Conservation (phyloP, 306 rosid species). For the Lotus japonicus region DNA sequence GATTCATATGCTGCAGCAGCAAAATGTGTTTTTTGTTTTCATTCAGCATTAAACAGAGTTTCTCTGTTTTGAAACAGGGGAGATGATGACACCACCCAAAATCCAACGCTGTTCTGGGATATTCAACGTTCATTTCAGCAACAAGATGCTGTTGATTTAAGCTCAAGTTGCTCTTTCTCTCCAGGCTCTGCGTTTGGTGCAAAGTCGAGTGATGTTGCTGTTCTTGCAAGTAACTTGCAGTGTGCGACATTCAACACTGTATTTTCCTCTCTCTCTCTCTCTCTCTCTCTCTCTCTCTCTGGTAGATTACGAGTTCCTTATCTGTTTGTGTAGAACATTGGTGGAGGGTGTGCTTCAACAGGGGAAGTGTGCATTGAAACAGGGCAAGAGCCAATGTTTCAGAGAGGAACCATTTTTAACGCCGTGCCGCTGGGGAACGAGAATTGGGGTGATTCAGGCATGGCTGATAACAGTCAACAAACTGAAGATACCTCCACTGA, state of each 20-base stretch:
- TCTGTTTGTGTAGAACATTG: slow-evolving; percentile 37
- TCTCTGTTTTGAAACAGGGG: slow-evolving; percentile 57
- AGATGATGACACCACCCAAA: slow-evolving; percentile 39
- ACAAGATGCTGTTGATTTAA: slow-evolving; percentile 73
- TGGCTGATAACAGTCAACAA: slow-evolving; percentile 77
- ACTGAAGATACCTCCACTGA: slow-evolving; percentile 84
- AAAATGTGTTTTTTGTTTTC: background rate
- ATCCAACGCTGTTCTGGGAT: slow-evolving; percentile 54
- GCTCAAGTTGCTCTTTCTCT: slow-evolving; percentile 48
- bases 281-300: background rate
- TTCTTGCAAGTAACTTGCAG: slow-evolving; percentile 45
- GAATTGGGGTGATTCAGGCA: slow-evolving; percentile 53
- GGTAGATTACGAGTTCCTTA: background rate
- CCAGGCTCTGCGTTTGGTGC: slow-evolving; percentile 58
- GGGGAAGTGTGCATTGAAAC: slow-evolving; percentile 40
- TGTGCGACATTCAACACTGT: slow-evolving; percentile 54
- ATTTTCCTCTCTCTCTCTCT: background rate
- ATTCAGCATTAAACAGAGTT: slow-evolving; percentile 2
- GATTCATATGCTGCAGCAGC: background rate
- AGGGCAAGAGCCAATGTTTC: slow-evolving; percentile 34
- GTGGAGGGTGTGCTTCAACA: slow-evolving; percentile 30
- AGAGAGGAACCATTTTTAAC: slow-evolving; percentile 20
- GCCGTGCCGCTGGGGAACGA: slow-evolving; percentile 43
- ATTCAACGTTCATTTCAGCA: slow-evolving; percentile 64
- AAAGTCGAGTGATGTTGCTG: slow-evolving; percentile 45